Base-by-base conservation (phyloP, 495 filamentous ascomycete species). In the Xylaria bambusicola region DNA sequence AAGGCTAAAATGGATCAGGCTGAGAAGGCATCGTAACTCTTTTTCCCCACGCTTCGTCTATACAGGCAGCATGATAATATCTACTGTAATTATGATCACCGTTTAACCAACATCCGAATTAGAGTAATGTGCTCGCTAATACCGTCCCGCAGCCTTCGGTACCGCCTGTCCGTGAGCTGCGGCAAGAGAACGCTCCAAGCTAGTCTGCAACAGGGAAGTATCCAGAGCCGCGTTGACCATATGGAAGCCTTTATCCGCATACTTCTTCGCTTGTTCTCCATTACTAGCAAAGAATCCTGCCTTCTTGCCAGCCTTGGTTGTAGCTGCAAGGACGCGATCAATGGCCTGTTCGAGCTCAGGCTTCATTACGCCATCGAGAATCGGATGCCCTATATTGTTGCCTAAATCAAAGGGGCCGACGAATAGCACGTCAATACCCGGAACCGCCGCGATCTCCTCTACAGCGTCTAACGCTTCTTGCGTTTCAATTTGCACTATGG, bases 401-500 rank as follows among this genome's bases (percentile, higher is more conserved):
- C 80, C 89, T 0, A 91, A 76, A 64, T 91, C 88, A 68, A 86
- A 91, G 0, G 91, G 91, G 0, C 91, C 91, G 50, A 93, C 79
- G 54, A 95, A 88, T 0, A 94, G 73, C 2, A 89, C 85, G 66
- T 92, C 88, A 18, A 92, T 81, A 0, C 87, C 88, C 3, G 80
- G 77, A 0, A 92, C 80, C 7, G 82, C 80, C 9, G 89, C 89
- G 60, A 94, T 93, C 46, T 83, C 85, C 52, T 88, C 83, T 21
- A 90, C 83, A 56, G 83, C 77, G 2, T 88, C 82, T 41, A 94
- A 73, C 0, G 89, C 89, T 63, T 86, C 86, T 60, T 77, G 77
- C 0, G 91, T 94, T 72, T 95, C 91, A 55, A 94, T 92, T 75
- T 94, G 91, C 27, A 92, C 82, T 65, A 91, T 86, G 20, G 87